These are phyloP conservation scores for Haplographium delicatum DNA, from an alignment of 495 filamentous ascomycete genomes.

Conservation along the genomic window DNA sequence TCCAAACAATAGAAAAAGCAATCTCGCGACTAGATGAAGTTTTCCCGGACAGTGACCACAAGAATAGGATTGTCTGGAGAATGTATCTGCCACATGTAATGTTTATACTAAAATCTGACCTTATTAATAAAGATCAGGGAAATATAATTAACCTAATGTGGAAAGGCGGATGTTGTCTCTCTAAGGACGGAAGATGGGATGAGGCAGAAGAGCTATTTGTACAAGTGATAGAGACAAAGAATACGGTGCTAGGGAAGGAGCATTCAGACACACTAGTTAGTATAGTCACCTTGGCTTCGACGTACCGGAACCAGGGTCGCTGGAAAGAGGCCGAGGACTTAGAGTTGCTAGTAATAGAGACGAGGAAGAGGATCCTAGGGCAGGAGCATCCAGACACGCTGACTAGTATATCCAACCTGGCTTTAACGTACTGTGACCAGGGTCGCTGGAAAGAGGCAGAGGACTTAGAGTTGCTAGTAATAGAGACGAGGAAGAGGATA, in stretches of 20 bases:
- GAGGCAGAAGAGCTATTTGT: too few species aligned
- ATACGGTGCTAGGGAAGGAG: too few species aligned
- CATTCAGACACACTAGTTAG: too few species aligned
- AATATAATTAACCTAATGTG: too few species aligned
- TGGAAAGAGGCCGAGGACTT: too few species aligned
- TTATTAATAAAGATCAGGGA: too few species aligned
- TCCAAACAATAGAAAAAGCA: conserved; percentile 1
- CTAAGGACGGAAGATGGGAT: too few species aligned
- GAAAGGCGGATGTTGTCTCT: too few species aligned
- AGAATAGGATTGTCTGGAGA: conserved; percentile 14
- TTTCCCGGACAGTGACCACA: conserved; percentile 11
- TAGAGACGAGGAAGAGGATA: conserved; percentile 19
- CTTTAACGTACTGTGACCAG: neutral
- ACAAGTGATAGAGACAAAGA: too few species aligned
- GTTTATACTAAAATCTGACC: conserved; percentile 7
- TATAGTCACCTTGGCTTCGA: too few species aligned
- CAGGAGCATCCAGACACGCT: neutral
- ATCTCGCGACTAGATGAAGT: conserved; percentile 8
- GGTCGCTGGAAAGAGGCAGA: conserved; percentile 17
- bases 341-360: too few species aligned
- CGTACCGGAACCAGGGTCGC: too few species aligned
- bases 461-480: conserved; percentile 13
- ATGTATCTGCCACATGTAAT: conserved; percentile 8
- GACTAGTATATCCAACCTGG: conserved; percentile 2
- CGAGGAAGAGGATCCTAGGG: neutral